These are phyloP conservation scores for Lactifluus subvellereus DNA, from an alignment of 768 basidiomycete species.

Conservation along the genomic window DNA sequence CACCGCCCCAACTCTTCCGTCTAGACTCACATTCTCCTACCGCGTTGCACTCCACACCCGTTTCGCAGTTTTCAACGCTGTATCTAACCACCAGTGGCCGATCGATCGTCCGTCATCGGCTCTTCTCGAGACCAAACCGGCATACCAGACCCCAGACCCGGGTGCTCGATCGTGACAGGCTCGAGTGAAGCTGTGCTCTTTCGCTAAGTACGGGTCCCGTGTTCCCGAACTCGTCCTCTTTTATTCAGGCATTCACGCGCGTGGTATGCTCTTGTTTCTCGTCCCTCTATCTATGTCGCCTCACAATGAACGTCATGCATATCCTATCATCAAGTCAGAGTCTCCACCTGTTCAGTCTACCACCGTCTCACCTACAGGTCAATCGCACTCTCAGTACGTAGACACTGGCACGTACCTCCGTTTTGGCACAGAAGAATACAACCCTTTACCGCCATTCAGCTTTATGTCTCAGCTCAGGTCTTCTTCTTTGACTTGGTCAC, in stretches of 20 bases:
- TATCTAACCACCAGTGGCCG: background rate
- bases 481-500: slow-evolving; percentile 21
- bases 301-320: background rate
- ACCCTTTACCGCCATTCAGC: slow-evolving; percentile 24
- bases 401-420: slow-evolving; percentile 23
- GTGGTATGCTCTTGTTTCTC: background rate
- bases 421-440: slow-evolving; percentile 28
- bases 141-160: background rate
- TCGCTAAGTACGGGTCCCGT: background rate
- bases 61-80: background rate
- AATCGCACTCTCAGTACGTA: background rate
- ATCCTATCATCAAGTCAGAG: slow-evolving; percentile 21
- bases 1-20: too few relatives aligned
- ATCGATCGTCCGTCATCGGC: background rate
- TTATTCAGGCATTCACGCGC: slow-evolving; percentile 2
- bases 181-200: background rate
- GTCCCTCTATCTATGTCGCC: slow-evolving; percentile 5
- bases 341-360: slow-evolving; percentile 16
- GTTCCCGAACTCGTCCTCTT: background rate
- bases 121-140: background rate
- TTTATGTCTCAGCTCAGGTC: slow-evolving; percentile 25
- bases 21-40: too few relatives aligned
- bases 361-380: slow-evolving; percentile 5
- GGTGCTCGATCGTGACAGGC: background rate
- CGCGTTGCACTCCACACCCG: too few relatives aligned